phyloP scores from a whole-genome alignment of 2,329 filamentous ascomycete genomes.

The Helminthosporium solani region DNA sequence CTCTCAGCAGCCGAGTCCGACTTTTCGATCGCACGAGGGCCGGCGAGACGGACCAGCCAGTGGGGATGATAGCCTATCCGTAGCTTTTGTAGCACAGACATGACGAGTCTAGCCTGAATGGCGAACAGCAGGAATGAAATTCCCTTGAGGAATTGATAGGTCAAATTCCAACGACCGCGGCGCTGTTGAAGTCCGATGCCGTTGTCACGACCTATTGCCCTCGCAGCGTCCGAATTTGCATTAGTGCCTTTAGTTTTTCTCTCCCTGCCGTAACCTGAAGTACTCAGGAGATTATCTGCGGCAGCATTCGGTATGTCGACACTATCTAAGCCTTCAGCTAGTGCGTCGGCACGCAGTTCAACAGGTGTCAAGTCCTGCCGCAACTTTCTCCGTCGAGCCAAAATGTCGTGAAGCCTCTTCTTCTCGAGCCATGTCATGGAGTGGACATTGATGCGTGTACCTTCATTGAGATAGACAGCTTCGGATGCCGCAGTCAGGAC shows the following conservation, averaged over 20 bases:
- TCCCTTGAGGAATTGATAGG: conserved; percentile 71
- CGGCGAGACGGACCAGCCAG: conserved; percentile 61
- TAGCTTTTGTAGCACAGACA: conserved; percentile 57
- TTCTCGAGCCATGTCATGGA: conserved; percentile 89
- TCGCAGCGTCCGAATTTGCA: conserved; percentile 22
- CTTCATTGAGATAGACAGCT: conserved; percentile 93
- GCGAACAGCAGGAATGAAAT: conserved; percentile 67
- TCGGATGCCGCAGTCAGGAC: conserved; percentile 92
- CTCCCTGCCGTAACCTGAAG: conserved; percentile 65
- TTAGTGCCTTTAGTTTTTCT: conserved; percentile 57
- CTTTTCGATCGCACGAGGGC: conserved; percentile 32
- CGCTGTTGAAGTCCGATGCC: conserved; percentile 79
- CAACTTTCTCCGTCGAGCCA: conserved; percentile 49
- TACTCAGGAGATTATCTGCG: conserved; percentile 22
- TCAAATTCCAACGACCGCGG: conserved; percentile 75
- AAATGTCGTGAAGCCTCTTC: conserved; percentile 75
- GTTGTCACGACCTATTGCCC: conserved; percentile 45
- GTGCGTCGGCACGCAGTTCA: conserved; percentile 46
- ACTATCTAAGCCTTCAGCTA: conserved; percentile 37
- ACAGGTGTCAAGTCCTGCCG: conserved; percentile 40
- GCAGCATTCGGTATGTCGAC: conserved; percentile 41
- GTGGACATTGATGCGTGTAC: conserved; percentile 70
- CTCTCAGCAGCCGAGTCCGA: conserved; percentile 4
- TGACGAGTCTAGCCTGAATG: conserved; percentile 57
- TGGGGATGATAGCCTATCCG: conserved; percentile 63